These are phyloP conservation scores for Eucalyptus virginea DNA, from an alignment of 345 rosid genomes.

Conservation along the genomic window DNA sequence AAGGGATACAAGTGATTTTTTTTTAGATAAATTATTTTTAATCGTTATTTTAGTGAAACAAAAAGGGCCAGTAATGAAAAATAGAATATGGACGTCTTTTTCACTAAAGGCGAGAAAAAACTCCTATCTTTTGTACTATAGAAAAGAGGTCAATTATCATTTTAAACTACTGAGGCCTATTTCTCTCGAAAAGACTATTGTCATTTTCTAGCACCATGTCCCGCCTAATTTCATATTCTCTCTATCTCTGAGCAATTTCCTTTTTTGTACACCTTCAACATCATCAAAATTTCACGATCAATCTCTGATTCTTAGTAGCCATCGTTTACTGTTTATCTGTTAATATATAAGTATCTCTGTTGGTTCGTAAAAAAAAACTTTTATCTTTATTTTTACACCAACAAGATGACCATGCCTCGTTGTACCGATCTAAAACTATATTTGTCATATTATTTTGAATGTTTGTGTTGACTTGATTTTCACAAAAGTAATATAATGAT, in stretches of 20 bases:
- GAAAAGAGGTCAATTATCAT: not conserved
- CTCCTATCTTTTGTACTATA: not conserved
- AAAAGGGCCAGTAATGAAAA: not conserved
- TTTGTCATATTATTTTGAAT: not conserved
- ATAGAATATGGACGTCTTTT: not conserved
- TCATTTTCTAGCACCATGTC: not conserved
- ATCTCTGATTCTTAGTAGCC: not conserved
- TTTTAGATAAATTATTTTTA: not conserved
- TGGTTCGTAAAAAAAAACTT: not conserved
- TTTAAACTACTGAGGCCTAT: not conserved
- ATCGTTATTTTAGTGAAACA: not conserved
- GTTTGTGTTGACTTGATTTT: not conserved
- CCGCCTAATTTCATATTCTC: not conserved
- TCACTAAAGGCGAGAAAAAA: not conserved
- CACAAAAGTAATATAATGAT: not conserved
- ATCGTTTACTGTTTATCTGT: not conserved
- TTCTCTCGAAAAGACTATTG: not conserved
- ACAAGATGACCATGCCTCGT: not conserved
- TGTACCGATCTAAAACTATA: not conserved
- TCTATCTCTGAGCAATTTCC: not conserved
- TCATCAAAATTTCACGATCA: not conserved
- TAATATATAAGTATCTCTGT: not conserved
- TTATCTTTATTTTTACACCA: not conserved
- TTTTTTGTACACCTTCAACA: not conserved
- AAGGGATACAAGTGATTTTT: too few species aligned